These are phyloP conservation scores for Macadamia tetraphylla DNA, from an alignment of 164 flowering plant species.

Conservation along the genomic window DNA sequence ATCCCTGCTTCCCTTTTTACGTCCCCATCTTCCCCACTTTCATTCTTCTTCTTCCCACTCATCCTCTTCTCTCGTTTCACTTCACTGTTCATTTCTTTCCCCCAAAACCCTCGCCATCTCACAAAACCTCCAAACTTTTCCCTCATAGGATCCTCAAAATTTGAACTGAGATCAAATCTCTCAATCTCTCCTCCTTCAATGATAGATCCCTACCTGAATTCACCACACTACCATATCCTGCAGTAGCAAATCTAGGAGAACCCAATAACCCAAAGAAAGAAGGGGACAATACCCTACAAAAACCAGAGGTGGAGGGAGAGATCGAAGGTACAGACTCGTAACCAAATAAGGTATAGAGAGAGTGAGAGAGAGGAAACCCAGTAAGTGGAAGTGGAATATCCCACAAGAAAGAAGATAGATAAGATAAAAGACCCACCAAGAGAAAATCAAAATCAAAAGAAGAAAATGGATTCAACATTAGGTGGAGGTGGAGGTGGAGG, in stretches of 20 bases:
- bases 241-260: not conserved
- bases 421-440: not conserved
- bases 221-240: not conserved
- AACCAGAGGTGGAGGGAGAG: no score
- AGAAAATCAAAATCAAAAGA: not conserved
- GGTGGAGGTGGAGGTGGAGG: not conserved
- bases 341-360: not conserved
- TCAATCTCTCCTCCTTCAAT: not conserved
- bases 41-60: conserved; percentile 1
- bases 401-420: not conserved
- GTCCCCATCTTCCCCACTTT: conserved; percentile 5
- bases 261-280: not conserved
- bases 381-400: not conserved
- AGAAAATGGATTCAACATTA: conserved; percentile 3
- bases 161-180: not conserved
- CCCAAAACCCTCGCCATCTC: conserved; percentile 2
- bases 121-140: not conserved
- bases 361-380: not conserved
- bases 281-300: not conserved
- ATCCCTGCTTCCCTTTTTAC: not conserved
- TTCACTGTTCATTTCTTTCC: conserved; percentile 4
- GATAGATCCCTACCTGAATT: conserved; percentile 2
- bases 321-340: no score
- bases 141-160: not conserved
- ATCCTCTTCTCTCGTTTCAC: not conserved